Percentiles rank a stretch among this genome's conserved stretches.
Conservation (phyloP, 176 grass and related monocot genomes). For the Thinopyrum elongatum region DNA sequence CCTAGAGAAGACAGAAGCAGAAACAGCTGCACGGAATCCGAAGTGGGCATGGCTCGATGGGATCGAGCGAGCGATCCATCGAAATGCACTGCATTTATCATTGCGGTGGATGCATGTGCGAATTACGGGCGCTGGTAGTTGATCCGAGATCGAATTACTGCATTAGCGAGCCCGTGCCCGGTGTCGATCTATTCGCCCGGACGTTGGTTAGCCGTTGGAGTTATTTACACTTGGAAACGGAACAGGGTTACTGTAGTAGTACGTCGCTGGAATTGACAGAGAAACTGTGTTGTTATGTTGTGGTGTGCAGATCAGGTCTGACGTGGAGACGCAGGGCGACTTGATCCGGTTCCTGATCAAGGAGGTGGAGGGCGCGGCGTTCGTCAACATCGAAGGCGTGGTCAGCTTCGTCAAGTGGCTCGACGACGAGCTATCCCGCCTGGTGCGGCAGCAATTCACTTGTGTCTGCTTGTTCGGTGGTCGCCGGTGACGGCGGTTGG, state of each 20-base stretch:
- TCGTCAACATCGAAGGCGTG: conserved; percentile 76
- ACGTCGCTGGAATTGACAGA: background rate
- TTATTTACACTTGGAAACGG: background rate
- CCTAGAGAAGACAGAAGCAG: background rate
- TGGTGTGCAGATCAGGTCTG: conserved; percentile 67
- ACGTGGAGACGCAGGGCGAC: conserved; percentile 90
- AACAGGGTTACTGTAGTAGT: background rate
- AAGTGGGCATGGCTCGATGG: background rate
- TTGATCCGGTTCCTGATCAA: conserved; percentile 91
- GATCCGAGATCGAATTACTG: background rate
- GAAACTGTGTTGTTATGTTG: background rate
- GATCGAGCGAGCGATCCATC: background rate
- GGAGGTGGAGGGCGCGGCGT: conserved; percentile 64
- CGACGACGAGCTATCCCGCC: conserved; percentile 87
- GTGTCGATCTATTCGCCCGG: background rate
- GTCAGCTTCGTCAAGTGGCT: conserved; percentile 99
- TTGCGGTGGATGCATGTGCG: background rate
- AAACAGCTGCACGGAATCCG: background rate
- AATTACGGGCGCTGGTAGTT: background rate
- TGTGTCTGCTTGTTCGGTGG: no score
- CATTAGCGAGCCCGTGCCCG: no score
- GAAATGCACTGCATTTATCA: background rate
- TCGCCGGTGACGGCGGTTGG: no score
- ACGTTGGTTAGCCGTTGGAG: background rate
- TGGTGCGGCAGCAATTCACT: conserved; percentile 36